Evolutionary conservation across 805 yeast species (phyloP).

Genomic region (Metschnikowia kunwiensis): DNA sequence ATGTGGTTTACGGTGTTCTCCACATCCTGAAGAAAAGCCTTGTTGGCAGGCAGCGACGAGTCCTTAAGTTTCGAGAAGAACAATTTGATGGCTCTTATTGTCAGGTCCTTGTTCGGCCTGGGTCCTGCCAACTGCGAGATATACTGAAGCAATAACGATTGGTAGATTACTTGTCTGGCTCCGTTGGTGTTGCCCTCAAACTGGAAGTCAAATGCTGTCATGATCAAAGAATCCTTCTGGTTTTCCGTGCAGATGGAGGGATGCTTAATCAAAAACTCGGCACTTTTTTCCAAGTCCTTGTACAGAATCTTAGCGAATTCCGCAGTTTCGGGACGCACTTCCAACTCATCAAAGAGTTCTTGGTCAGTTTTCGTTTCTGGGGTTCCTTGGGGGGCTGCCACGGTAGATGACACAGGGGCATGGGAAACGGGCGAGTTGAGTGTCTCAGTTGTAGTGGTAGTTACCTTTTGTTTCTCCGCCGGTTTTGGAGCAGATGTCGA

Average conservation of each 20-base stretch:
- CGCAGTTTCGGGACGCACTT: slow-evolving; percentile 59
- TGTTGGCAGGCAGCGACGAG: slow-evolving; percentile 54
- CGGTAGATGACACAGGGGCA: not conserved
- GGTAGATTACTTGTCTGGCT: slow-evolving; percentile 71
- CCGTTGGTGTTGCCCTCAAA: slow-evolving; percentile 53
- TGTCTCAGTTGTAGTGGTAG: slow-evolving; percentile 26
- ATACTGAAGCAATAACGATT: slow-evolving; percentile 77
- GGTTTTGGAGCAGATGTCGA: slow-evolving; percentile 5
- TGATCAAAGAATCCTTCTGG: slow-evolving; percentile 87
- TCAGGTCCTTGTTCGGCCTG: slow-evolving; percentile 27
- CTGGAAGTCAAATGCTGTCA: slow-evolving; percentile 87
- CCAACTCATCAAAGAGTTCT: slow-evolving; percentile 47
- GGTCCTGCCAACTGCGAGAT: slow-evolving; percentile 46
- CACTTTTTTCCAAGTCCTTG: slow-evolving; percentile 47
- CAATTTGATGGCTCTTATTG: slow-evolving; percentile 49
- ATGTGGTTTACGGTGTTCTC: slow-evolving; percentile 74
- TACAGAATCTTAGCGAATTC: slow-evolving; percentile 58
- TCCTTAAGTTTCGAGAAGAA: slow-evolving; percentile 65
- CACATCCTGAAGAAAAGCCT: slow-evolving; percentile 72
- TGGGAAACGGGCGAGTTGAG: slow-evolving; percentile 31
- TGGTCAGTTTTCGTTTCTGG: slow-evolving; percentile 16
- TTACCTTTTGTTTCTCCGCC: not conserved
- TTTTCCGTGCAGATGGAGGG: slow-evolving; percentile 71
- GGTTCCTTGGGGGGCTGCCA: slow-evolving; percentile 1
- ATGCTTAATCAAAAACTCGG: slow-evolving; percentile 53